A percentile compares a stretch with the other conserved stretches of the same genome.
These are phyloP conservation scores for Populus deltoides DNA, from an alignment of 345 rosid species.

Conservation along the genomic window DNA sequence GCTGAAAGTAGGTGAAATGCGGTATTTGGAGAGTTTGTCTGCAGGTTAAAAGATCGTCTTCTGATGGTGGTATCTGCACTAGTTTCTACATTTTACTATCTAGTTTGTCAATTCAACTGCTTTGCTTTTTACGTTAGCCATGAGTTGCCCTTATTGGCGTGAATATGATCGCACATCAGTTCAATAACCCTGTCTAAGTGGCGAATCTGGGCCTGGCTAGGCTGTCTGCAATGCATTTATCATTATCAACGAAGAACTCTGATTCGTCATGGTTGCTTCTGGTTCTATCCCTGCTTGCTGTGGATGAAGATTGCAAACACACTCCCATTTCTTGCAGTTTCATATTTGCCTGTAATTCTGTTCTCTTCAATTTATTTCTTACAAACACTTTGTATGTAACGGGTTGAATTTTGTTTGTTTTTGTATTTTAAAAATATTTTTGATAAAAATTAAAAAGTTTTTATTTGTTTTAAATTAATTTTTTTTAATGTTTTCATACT, in stretches of 20 bases:
- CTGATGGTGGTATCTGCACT: neutral
- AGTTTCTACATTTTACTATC: neutral
- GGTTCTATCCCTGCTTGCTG: neutral
- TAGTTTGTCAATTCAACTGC: neutral
- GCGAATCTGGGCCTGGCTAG: neutral
- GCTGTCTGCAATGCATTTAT: neutral
- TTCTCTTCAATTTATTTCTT: neutral
- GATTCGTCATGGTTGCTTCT: neutral
- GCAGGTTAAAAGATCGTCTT: neutral
- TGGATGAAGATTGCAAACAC: neutral
- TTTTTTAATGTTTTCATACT: no score
- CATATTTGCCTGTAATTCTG: neutral
- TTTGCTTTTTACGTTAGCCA: neutral
- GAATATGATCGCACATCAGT: neutral
- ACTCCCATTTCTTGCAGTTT: neutral
- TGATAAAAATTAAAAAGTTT: no score
- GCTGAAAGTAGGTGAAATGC: neutral
- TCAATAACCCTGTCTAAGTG: neutral
- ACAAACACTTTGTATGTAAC: neutral
- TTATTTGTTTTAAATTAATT: no score
- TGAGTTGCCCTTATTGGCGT: neutral
- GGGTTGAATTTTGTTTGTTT: neutral
- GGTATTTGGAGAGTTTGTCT: neutral
- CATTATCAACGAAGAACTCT: neutral
- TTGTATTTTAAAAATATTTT: no score